phyloP scores from a whole-genome alignment of 495 filamentous ascomycete genomes.

The Talaromyces borbonicus region DNA sequence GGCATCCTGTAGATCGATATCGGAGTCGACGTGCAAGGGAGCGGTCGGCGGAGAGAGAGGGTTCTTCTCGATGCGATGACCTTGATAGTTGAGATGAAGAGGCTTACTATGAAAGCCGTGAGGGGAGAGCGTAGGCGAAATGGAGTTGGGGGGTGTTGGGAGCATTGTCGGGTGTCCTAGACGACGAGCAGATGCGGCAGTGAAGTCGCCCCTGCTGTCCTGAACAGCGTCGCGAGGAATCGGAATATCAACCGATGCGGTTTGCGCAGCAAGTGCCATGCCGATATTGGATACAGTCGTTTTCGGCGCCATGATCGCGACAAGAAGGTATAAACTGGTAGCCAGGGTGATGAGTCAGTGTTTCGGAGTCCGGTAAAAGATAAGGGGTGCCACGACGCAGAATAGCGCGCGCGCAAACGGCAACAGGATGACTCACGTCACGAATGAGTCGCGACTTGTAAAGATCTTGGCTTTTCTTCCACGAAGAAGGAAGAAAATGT shows the following conservation, averaged over 20 bases:
- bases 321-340: constrained; percentile 4
- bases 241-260: constrained; percentile 61
- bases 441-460: constrained; percentile 7
- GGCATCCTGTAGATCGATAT: constrained; percentile 74
- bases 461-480: background rate
- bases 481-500: background rate
- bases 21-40: constrained; percentile 69
- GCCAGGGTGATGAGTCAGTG: constrained; percentile 2
- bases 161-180: constrained; percentile 51
- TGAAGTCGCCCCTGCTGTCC: constrained; percentile 49
- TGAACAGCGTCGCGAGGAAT: constrained; percentile 38
- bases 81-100: too few species aligned
- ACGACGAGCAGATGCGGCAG: constrained; percentile 49
- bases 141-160: constrained; percentile 91
- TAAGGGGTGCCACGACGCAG: too few species aligned
- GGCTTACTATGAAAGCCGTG: constrained; percentile 56
- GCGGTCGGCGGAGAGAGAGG: constrained; percentile 41
- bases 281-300: constrained; percentile 46
- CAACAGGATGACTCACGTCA: constrained; percentile 9
- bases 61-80: constrained; percentile 22
- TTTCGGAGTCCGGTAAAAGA: constrained; percentile 1
- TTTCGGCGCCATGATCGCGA: constrained; percentile 37
- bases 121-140: constrained; percentile 80
- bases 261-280: constrained; percentile 54
- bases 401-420: constrained; percentile 2